Evolutionary conservation across 2,329 filamentous ascomycete species (phyloP).

Genomic region (Fusarium beomiforme): DNA sequence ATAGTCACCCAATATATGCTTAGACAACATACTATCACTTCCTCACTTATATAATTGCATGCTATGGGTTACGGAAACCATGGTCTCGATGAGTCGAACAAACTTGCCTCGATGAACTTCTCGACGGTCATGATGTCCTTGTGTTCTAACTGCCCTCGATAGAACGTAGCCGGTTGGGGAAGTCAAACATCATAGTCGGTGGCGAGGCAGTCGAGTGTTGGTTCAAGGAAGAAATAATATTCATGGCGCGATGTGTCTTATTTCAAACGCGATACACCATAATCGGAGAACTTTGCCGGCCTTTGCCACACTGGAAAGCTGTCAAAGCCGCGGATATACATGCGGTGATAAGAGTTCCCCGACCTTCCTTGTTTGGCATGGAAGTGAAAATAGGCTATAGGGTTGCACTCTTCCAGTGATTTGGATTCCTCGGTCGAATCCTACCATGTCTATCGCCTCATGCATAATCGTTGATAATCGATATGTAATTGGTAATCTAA

Average conservation of each 20-base stretch:
- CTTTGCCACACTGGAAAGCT: neutral
- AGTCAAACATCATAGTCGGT: neutral
- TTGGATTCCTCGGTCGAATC: neutral
- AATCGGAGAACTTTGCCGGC: neutral
- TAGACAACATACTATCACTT: no score
- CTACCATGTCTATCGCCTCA: neutral
- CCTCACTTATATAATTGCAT: no score
- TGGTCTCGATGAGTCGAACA: no score
- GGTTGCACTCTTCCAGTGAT: neutral
- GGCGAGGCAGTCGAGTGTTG: neutral
- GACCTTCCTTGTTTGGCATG: neutral
- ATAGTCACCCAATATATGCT: no score
- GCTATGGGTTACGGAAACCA: no score
- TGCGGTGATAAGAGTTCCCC: neutral
- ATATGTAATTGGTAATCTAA: neutral
- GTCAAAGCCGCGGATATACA: neutral
- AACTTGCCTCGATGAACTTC: no score
- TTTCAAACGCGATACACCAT: neutral
- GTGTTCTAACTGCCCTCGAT: neutral
- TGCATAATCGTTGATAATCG: neutral
- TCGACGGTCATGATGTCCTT: neutral
- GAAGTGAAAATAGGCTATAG: neutral
- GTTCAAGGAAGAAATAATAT: neutral
- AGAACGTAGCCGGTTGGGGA: neutral
- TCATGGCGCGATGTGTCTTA: neutral